Base-by-base conservation (phyloP, 2,329 filamentous ascomycete species). In the Fusarium aywerte region DNA sequence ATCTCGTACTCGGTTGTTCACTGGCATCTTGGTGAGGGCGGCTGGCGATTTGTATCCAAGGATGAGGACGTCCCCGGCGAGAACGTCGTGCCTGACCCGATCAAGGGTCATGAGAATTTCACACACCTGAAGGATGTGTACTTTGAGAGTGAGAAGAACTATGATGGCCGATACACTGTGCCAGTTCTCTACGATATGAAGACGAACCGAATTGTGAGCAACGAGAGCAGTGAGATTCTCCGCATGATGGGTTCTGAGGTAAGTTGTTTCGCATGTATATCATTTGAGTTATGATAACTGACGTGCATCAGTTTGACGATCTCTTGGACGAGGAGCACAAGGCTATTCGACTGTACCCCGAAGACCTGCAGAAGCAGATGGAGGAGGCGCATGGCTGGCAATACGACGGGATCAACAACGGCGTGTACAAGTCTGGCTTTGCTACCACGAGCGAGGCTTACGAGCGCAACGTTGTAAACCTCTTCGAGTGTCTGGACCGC, bases 181-280 rank as follows among this genome's bases (percentile, higher is more conserved):
- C 94, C 94, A 0, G 90, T 92, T 4, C 83, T 97, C 55, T 96
- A 91, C 80, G 92, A 97, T 80, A 92, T 88, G 80, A 89, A 90
- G 81, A 80, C 82, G 51, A 85, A 89, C 73, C 86, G 82, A 32
- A 96, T 97, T 74, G 93, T 97, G 65, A 96, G 86, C 86, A 97
- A 97, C 71, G 94, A 97, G 84, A 93, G 91, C 78, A 89, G 90
- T 69, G 94, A 97, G 81, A 97, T 97, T 76, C 89, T 97, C 77
- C 89, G 94, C 75, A 97, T 97, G 92, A 83, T 97, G 64, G 92
- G 92, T 76, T 85, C 84, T 39, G 92, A 88, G 73, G 93, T 93
- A 51, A 18, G 75, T 56, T 31, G 15, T 23, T 27, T 7, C 11
- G n/a, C 7, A 27, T 10, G 13, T 15, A n/a, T 7, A n/a, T 9